phyloP scores from a whole-genome alignment of 169 alveolate genomes.

The Plasmodium gaboni region DNA sequence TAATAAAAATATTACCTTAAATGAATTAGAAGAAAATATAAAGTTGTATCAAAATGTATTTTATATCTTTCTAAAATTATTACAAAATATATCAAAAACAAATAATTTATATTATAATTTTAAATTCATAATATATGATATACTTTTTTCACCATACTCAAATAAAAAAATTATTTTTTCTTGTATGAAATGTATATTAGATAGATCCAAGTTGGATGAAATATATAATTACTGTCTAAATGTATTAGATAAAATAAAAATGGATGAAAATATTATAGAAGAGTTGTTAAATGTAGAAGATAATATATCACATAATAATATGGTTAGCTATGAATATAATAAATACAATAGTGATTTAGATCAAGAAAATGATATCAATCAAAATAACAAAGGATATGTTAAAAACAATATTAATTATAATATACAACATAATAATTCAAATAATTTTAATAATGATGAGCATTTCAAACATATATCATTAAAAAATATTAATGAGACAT shows the following conservation, averaged over 20 bases:
- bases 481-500: neutral
- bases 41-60: conserved; percentile 55
- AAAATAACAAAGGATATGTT: neutral
- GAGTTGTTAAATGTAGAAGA: neutral
- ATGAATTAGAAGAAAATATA: conserved; percentile 41
- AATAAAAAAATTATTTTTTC: conserved; percentile 47
- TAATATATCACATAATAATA: neutral
- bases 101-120: conserved; percentile 64
- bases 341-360: neutral
- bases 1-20: conserved; percentile 15
- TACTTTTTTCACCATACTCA: conserved; percentile 60
- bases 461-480: neutral
- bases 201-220: conserved; percentile 38
- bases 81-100: conserved; percentile 29
- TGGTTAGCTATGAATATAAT: neutral
- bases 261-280: neutral
- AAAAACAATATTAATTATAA: no score
- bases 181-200: conserved; percentile 61
- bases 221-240: conserved; percentile 31
- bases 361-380: neutral
- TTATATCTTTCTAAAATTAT: conserved; percentile 52
- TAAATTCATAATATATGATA: conserved; percentile 64
- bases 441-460: no score
- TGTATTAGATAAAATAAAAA: neutral
- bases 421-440: no score